Conservation (phyloP, 805 yeast genomes). For the Ogataea haglerorum region DNA sequence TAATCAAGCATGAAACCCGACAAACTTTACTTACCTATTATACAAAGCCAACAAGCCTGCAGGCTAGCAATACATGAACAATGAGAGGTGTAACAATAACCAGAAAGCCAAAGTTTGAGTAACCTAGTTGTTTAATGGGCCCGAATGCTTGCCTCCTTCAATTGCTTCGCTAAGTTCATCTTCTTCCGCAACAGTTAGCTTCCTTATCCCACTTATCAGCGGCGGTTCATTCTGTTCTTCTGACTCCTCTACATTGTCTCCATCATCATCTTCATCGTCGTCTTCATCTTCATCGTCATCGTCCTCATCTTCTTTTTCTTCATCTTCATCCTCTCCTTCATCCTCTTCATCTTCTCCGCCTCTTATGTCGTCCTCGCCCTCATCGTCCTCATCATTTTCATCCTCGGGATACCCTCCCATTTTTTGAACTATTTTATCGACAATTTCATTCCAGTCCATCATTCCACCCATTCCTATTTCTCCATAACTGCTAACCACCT, state of each 20-base stretch:
- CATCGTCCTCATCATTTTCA: conserved; percentile 51
- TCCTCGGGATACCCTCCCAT: conserved; percentile 51
- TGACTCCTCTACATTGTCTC: conserved; percentile 28
- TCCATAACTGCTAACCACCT: conserved; percentile 51
- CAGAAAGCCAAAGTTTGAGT: not conserved
- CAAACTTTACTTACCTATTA: not conserved
- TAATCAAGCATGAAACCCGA: not conserved
- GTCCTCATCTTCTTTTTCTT: conserved; percentile 28
- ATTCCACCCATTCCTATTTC: conserved; percentile 67
- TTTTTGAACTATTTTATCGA: conserved; percentile 49
- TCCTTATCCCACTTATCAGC: conserved; percentile 21
- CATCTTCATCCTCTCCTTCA: conserved; percentile 42
- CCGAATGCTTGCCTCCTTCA: conserved; percentile 4
- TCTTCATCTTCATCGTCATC: conserved; percentile 29
- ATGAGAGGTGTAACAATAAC: not conserved
- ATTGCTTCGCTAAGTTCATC: conserved; percentile 24
- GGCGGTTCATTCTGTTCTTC: conserved; percentile 22
- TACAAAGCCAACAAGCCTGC: not conserved
- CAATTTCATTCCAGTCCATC: conserved; percentile 67
- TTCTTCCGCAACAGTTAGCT: conserved; percentile 33
- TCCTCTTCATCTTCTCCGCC: conserved; percentile 45
- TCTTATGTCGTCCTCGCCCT: conserved; percentile 30
- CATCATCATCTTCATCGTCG: conserved; percentile 31
- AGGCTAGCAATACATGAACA: not conserved
- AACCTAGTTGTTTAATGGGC: not conserved